Conservation (phyloP, 306 rosid species). For the Prunus mume region DNA sequence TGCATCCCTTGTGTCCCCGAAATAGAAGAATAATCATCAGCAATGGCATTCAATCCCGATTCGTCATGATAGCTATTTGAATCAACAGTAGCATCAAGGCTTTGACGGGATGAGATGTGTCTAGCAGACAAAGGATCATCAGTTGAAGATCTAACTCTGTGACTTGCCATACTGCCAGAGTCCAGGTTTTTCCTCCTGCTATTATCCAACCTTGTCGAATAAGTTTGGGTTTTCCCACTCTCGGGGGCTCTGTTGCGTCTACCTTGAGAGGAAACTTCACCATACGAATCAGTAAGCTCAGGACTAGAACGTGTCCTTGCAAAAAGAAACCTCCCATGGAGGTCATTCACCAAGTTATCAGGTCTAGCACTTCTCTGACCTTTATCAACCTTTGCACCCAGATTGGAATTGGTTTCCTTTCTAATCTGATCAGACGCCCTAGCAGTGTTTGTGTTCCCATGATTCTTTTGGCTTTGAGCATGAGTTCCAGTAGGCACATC, state of each 20-base stretch:
- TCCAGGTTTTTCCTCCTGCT: constrained; percentile 57
- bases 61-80: constrained; percentile 59
- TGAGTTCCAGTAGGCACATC: constrained; percentile 43
- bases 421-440: constrained; percentile 50
- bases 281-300: constrained; percentile 79
- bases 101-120: constrained; percentile 40
- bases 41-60: constrained; percentile 34
- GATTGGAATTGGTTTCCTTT: constrained; percentile 47
- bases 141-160: constrained; percentile 33
- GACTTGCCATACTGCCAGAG: constrained; percentile 43
- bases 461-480: constrained; percentile 51
- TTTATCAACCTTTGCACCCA: constrained; percentile 44
- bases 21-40: constrained; percentile 67
- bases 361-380: constrained; percentile 53
- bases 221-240: constrained; percentile 46
- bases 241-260: constrained; percentile 52
- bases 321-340: constrained; percentile 70
- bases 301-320: constrained; percentile 98
- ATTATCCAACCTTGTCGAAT: constrained; percentile 54
- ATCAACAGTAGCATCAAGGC: constrained; percentile 50
- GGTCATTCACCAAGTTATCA: constrained; percentile 42
- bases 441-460: constrained; percentile 47
- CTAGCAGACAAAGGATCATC: constrained; percentile 53
- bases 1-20: constrained; percentile 71
- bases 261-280: constrained; percentile 70